Percentiles rank a stretch among this genome's conserved stretches.
Conservation (phyloP, 176 grass and related monocot genomes). For the Aegilops sharonensis region DNA sequence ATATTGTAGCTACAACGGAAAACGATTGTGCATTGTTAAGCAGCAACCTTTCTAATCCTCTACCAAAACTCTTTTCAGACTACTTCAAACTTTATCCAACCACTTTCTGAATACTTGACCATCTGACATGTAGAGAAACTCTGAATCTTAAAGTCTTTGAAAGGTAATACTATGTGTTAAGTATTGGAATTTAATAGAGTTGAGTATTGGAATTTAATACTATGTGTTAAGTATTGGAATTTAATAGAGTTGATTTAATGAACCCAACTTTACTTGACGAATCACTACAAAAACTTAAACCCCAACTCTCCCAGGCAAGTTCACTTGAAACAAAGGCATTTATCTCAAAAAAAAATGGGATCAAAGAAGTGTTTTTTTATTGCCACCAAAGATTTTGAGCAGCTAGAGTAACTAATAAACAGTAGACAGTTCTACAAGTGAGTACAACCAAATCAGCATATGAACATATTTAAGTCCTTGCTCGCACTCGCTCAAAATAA, state of each 20-base stretch:
- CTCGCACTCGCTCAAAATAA: not conserved
- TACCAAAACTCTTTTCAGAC: not conserved
- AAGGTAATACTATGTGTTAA: not conserved
- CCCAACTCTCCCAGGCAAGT: not conserved
- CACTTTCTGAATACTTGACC: not conserved
- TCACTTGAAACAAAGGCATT: not conserved
- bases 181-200: not conserved
- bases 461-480: not conserved
- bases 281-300: not conserved
- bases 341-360: not conserved
- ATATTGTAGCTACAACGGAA: not conserved
- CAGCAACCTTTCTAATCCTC: not conserved
- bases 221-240: not conserved
- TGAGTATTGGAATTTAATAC: not conserved
- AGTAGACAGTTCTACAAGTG: not conserved
- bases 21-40: not conserved
- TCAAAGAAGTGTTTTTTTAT: not conserved
- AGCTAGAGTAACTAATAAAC: not conserved
- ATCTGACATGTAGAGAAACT: slow-evolving; percentile 6
- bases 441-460: not conserved
- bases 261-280: not conserved
- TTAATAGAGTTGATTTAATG: not conserved
- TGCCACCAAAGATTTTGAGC: not conserved
- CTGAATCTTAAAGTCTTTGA: not conserved
- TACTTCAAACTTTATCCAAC: not conserved